A percentile compares a stretch with the other conserved stretches of the same genome.
These are phyloP conservation scores for Keithomyces neogunnii DNA, from an alignment of 2,329 filamentous ascomycete species.

Conservation along the genomic window DNA sequence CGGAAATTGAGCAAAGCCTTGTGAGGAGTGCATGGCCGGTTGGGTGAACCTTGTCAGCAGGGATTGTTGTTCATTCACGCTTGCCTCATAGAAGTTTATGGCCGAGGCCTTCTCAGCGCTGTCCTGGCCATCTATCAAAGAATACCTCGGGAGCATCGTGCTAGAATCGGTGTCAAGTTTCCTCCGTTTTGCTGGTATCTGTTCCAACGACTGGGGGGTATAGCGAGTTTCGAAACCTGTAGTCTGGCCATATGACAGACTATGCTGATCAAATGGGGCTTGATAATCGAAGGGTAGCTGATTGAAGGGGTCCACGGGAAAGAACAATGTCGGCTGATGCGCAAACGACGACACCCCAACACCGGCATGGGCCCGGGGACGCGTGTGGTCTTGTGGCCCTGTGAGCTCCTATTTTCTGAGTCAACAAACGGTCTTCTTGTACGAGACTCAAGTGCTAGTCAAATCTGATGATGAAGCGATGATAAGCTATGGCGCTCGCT, in stretches of 20 bases:
- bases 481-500: background rate
- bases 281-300: conserved; percentile 13
- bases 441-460: background rate
- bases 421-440: conserved; percentile 24
- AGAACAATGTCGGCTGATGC: conserved; percentile 12
- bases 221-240: conserved; percentile 22
- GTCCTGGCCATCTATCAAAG: conserved; percentile 2
- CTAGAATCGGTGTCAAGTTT: conserved; percentile 19
- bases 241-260: conserved; percentile 21
- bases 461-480: background rate
- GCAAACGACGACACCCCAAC: conserved; percentile 13
- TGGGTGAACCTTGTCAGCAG: conserved; percentile 14
- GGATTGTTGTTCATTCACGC: conserved; percentile 10
- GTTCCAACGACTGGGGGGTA: conserved; percentile 13
- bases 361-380: conserved; percentile 18
- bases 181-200: conserved; percentile 22
- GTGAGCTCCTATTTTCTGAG: conserved; percentile 23
- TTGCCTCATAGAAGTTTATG: background rate
- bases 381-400: conserved; percentile 19
- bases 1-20: conserved; percentile 16
- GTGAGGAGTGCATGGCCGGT: conserved; percentile 13
- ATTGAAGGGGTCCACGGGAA: conserved; percentile 8
- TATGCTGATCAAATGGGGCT: conserved; percentile 18
- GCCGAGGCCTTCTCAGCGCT: background rate
- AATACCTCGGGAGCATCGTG: conserved; percentile 20